phyloP scores from a whole-genome alignment of 345 rosid genomes.

The Brassica rapa region DNA sequence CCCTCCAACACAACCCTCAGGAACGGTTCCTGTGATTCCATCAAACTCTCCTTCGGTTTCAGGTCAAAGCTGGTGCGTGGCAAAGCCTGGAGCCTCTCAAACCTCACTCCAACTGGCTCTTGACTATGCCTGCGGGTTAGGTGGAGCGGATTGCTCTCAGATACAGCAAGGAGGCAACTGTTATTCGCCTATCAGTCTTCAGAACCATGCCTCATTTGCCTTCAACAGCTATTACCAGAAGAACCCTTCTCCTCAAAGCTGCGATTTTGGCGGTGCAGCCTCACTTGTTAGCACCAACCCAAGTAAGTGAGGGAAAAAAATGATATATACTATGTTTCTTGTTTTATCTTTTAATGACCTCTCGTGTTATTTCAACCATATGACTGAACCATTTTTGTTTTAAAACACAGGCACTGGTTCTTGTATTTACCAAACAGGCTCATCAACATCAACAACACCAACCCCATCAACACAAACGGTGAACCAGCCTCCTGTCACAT shows the following conservation, averaged over 20 bases:
- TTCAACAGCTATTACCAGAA: constrained; percentile 94
- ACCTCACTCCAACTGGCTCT: constrained; percentile 65
- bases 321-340: not conserved
- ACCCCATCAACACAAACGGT: constrained; percentile 42
- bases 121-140: constrained; percentile 95
- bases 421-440: constrained; percentile 62
- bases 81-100: constrained; percentile 61
- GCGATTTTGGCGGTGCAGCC: constrained; percentile 90
- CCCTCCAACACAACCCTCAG: constrained; percentile 54
- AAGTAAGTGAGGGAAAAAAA: constrained; percentile 55
- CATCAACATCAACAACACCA: constrained; percentile 54
- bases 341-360: not conserved
- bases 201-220: constrained; percentile 87
- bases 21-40: constrained; percentile 54
- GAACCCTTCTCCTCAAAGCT: constrained; percentile 76
- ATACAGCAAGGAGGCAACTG: constrained; percentile 87
- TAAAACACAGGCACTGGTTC: constrained; percentile 68
- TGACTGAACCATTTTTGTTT: not conserved
- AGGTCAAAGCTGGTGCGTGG: constrained; percentile 93
- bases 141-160: constrained; percentile 84
- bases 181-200: constrained; percentile 65
- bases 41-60: constrained; percentile 73
- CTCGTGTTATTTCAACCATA: not conserved
- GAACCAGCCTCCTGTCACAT: constrained; percentile 40
- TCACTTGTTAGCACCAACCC: constrained; percentile 62